Percentiles rank a stretch among this genome's conserved stretches.
These are phyloP conservation scores for Crithidia bombi DNA, from an alignment of 208 protist species.

Conservation along the genomic window DNA sequence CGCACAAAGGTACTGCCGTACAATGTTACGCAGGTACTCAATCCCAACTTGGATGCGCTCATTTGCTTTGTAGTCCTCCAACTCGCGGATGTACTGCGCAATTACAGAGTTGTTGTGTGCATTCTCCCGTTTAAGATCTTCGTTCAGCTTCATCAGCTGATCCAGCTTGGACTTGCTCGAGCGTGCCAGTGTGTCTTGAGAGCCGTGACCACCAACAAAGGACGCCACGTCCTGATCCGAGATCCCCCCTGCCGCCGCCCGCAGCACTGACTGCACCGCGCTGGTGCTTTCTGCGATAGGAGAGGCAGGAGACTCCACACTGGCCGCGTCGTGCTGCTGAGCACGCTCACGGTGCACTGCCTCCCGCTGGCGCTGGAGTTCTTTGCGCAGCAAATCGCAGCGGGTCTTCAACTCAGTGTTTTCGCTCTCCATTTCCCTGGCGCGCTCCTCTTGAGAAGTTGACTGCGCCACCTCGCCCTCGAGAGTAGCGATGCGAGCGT, in stretches of 20 bases:
- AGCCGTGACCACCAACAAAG: constrained; percentile 37
- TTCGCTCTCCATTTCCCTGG: constrained; percentile 33
- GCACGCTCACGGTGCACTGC: constrained; percentile 52
- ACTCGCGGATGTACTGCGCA: constrained; percentile 67
- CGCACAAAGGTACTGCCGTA: constrained; percentile 78
- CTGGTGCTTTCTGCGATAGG: constrained; percentile 4
- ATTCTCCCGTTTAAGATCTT: constrained; percentile 47
- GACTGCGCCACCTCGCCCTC: neutral
- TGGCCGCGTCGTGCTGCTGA: constrained; percentile 9
- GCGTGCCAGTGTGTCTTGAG: constrained; percentile 38
- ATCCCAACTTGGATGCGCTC: constrained; percentile 68
- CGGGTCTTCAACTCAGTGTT: constrained; percentile 77
- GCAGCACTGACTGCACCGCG: constrained; percentile 32
- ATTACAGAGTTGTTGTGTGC: constrained; percentile 73
- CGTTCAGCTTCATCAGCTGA: constrained; percentile 56
- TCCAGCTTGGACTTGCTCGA: constrained; percentile 30
- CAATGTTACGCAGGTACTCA: constrained; percentile 84
- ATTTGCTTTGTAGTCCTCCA: constrained; percentile 67
- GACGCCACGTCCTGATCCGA: constrained; percentile 65
- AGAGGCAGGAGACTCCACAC: neutral
- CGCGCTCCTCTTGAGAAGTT: constrained; percentile 17
- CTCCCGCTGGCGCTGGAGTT: constrained; percentile 77
- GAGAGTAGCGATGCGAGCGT: neutral
- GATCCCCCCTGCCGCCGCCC: constrained; percentile 41
- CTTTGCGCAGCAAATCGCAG: constrained; percentile 79